Evolutionary conservation across 2,329 filamentous ascomycete species (phyloP).

Genomic region (Cladophialophora carrionii): DNA sequence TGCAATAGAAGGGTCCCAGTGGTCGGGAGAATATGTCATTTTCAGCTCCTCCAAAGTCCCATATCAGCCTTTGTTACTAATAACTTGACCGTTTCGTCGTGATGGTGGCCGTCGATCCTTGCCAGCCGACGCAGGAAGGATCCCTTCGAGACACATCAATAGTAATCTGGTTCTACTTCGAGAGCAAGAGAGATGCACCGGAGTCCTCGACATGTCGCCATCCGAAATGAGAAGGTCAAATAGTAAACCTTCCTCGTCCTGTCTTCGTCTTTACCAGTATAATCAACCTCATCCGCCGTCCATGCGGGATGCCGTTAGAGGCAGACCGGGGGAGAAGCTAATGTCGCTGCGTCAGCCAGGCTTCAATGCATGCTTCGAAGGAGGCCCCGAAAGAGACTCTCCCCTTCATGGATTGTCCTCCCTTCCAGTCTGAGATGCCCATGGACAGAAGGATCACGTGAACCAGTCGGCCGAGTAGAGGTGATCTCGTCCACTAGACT

Average conservation of each 20-base stretch:
- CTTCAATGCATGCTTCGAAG: neutral
- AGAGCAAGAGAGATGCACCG: neutral
- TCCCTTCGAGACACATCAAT: neutral
- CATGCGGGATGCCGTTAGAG: neutral
- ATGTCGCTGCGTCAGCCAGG: conserved; percentile 8
- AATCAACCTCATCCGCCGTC: neutral
- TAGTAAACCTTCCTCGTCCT: neutral
- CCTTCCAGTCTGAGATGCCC: neutral
- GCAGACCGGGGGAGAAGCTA: neutral
- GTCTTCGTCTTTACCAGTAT: neutral
- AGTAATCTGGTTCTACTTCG: neutral
- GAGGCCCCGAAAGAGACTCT: neutral
- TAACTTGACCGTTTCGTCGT: neutral
- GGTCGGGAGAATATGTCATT: neutral
- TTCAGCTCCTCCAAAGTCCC: neutral
- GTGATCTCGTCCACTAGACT: neutral
- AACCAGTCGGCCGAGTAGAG: neutral
- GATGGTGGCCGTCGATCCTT: neutral
- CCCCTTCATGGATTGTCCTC: neutral
- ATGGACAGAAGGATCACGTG: too few relatives aligned
- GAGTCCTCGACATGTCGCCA: neutral
- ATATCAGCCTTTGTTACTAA: neutral
- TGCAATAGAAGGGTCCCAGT: neutral
- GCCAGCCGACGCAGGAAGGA: neutral
- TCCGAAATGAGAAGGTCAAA: neutral